phyloP scores from a whole-genome alignment of 371 early-diverging fungal species.

The Thermomucor indicae-seudaticae region DNA sequence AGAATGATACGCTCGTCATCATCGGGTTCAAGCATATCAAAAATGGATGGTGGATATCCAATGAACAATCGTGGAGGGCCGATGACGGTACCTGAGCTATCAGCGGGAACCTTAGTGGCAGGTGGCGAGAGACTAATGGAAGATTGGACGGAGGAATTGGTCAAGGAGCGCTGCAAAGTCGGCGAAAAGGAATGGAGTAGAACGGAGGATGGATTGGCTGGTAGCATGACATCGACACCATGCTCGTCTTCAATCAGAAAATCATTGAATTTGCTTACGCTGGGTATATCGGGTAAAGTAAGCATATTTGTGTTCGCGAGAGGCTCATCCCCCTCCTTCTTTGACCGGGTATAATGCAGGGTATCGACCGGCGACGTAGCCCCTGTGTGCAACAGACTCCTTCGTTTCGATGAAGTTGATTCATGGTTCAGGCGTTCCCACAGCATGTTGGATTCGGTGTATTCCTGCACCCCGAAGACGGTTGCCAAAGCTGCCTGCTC shows the following conservation, averaged over 20 bases:
- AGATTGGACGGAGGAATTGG: conserved; percentile 9
- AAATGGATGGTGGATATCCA: conserved; percentile 43
- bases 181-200: conserved; percentile 11
- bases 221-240: conserved; percentile 13
- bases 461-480: conserved; percentile 46
- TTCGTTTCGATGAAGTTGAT: background rate
- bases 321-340: background rate
- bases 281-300: conserved; percentile 29
- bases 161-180: background rate
- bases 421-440: conserved; percentile 27
- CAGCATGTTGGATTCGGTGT: conserved; percentile 40
- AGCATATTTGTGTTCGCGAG: background rate
- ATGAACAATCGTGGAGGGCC: conserved; percentile 35
- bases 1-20: conserved; percentile 48
- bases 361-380: conserved; percentile 1
- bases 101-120: background rate
- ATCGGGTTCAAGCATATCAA: conserved; percentile 50
- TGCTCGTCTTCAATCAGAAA: conserved; percentile 19
- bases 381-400: conserved; percentile 2
- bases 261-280: conserved; percentile 39
- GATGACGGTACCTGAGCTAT: background rate
- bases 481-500: conserved; percentile 45
- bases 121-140: background rate
- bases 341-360: background rate
- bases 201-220: conserved; percentile 15